Percentiles rank a stretch among this genome's conserved stretches.
Evolutionary conservation across 2,329 filamentous ascomycete genomes (phyloP).

Genomic region (Colletotrichum orchidophilum): DNA sequence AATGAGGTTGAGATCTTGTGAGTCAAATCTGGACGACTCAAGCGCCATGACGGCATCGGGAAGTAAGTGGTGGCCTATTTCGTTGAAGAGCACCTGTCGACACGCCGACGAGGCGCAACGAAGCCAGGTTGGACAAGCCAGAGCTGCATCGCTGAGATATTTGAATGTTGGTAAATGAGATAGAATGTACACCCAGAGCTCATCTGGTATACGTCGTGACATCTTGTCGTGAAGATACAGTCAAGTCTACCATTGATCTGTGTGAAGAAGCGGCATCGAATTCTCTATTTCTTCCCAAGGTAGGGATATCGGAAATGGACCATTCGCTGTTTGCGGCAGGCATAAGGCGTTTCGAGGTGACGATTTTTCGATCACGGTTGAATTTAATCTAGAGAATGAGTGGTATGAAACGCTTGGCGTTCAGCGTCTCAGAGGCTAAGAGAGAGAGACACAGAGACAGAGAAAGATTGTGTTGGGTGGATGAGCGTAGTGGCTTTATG

Average conservation of each 20-base stretch:
- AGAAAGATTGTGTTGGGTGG: background rate
- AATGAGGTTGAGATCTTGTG: background rate
- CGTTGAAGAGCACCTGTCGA: conserved; percentile 24
- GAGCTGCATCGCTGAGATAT: conserved; percentile 18
- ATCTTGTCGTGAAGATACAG: background rate
- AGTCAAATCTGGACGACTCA: conserved; percentile 6
- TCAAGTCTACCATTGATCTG: background rate
- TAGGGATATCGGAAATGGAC: background rate
- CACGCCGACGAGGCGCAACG: conserved; percentile 28
- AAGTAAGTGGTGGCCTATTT: conserved; percentile 6
- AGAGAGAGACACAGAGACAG: background rate
- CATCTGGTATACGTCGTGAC: conserved; percentile 10
- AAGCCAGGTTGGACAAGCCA: conserved; percentile 4
- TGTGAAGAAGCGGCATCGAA: background rate
- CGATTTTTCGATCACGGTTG: background rate
- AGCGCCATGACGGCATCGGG: conserved; percentile 12
- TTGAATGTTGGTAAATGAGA: conserved; percentile 18
- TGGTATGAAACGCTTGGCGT: background rate
- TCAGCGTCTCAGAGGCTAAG: background rate
- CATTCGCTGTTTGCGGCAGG: background rate
- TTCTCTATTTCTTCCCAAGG: background rate
- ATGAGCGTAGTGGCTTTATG: background rate
- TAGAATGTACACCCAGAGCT: conserved; percentile 21
- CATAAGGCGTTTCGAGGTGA: background rate
- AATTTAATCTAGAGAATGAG: background rate